Base-by-base conservation (phyloP, 805 yeast genomes). In the Ogataea dorogensis region DNA sequence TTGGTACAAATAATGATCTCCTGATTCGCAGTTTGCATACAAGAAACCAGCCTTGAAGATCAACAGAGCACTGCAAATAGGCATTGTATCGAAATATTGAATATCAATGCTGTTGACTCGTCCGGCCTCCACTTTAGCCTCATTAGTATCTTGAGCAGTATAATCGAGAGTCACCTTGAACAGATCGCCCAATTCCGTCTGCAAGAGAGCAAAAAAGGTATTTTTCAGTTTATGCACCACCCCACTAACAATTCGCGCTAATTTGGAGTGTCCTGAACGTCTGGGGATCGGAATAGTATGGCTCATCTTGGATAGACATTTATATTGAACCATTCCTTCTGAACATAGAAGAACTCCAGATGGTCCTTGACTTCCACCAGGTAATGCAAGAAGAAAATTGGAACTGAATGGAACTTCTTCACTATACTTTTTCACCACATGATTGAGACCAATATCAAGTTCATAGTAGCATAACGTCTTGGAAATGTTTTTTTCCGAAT, bases 381-480 rank as follows among this genome's bases (percentile, higher is more conserved):
- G 96, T 11, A 88, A 65, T 0, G 81, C 65, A n/a, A 86, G 43
- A 5, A 89, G 42, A 36, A 72, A 64, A 43, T 69, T 75, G 1
- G 89, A 64, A 1, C 69, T 40, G 16, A 46, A 46, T 1, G 60
- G 52, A 2, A 77, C 58, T 6, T 43, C 54, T 26, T 58, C 70
- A n/a, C 71, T 53, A 60, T 61, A 69, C 46, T 68, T 69, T 38
- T 71, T 73, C 1, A 83, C 68, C 2, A 89, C 73, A 54, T 82
- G 84, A 52, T 89, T 89, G 30, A 91, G 64, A 1, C 97, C 96
- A 25, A 86, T 70, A 56, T 93, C 97, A 17, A 89, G 62, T 51
- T 86, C 91, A 61, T 91, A 91, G 54, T 75, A 83, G 3, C 76
- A 72, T 34, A 91, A 63, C 18, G 52, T 46, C 32, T 68, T 39